Base-by-base conservation (phyloP, 208 protist species). In the Trypanosoma conorhini region DNA sequence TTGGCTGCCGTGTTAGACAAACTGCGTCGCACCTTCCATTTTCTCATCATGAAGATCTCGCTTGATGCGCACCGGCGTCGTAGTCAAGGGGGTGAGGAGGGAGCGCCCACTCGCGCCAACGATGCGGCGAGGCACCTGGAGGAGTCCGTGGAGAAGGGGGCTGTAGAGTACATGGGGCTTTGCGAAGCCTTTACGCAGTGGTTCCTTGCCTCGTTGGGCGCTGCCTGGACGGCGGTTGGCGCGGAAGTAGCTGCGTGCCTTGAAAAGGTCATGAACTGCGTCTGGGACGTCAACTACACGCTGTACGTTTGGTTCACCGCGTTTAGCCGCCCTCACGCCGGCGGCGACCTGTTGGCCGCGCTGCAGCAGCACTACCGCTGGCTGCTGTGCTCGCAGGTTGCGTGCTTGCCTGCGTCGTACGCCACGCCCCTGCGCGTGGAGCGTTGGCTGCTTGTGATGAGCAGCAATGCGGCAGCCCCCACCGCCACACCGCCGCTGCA, bases 1-100 rank as follows among this genome's bases (percentile, higher is more conserved):
- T 51, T 89, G 9, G 74, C 76, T 13, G 83, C 85, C 4, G 82
- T 94, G 12, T 67, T 80, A 17, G 81, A 76, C 42, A 94, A 94
- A 73, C 62, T 94, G 52, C 79, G 84, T 33, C 79, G 76, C 38
- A 83, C 78, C 3, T 80, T 90, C 46, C 69, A 82, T 46, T 85
- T 78, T 74, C 72, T 91, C 13, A 68, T 89, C 38, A 64, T 24
- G 7, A 72, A 80, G 30, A 58, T 86, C 1, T 70, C 85, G 0
- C 65, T 93, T 8, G 79, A 88, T 52, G 57, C 77, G 0, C 74
- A 87, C 31, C 72, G 79, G 15, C 62, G 46, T 15, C 38, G 58
- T 38, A 26, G 35, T 57, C 24, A 55, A 28, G 30, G 26, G 51
- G 31, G 38, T 26, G 22, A 46, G 12, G 26, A 10, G 46, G 50